Conservation (phyloP, 1,284 basidiomycete genomes). For the Cryptococcus sp. region DNA sequence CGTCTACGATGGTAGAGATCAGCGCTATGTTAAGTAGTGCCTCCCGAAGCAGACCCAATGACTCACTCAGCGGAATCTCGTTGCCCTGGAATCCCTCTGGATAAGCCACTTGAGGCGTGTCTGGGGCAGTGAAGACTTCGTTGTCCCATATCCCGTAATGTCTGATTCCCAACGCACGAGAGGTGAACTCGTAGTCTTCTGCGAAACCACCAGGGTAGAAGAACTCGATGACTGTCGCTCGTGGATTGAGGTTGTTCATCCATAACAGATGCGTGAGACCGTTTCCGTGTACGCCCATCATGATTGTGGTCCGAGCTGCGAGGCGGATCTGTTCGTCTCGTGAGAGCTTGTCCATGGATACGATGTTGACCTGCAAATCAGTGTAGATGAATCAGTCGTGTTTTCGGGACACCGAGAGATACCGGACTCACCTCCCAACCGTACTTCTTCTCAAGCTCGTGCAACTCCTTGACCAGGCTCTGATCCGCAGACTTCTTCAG, state of each 20-base stretch:
- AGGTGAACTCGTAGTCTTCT: constrained; percentile 68
- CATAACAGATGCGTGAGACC: constrained; percentile 74
- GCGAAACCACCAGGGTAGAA: constrained; percentile 74
- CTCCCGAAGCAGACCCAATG: background rate
- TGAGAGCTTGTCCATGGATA: constrained; percentile 75
- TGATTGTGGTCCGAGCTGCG: constrained; percentile 74
- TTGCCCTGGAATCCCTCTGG: constrained; percentile 56
- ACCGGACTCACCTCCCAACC: constrained; percentile 65
- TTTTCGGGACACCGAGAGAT: background rate
- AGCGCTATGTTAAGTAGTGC: too few relatives aligned
- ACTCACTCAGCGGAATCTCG: constrained; percentile 58
- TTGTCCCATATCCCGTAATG: constrained; percentile 77
- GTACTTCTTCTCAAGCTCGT: constrained; percentile 66
- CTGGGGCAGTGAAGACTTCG: constrained; percentile 62
- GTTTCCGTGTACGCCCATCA: constrained; percentile 76
- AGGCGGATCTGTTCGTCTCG: constrained; percentile 74
- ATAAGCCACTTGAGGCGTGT: constrained; percentile 55
- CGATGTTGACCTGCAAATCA: constrained; percentile 63
- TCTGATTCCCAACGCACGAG: constrained; percentile 68
- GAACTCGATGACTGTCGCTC: constrained; percentile 65
- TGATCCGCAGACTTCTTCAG: constrained; percentile 52
- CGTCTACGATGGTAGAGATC: constrained; percentile 42
- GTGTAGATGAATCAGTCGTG: background rate
- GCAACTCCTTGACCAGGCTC: constrained; percentile 53
- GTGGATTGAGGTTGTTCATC: constrained; percentile 61